Percentiles rank a stretch among this genome's conserved stretches.
phyloP scores from a whole-genome alignment of 371 early-diverging fungal genomes.

The Rhizomucor miehei region DNA sequence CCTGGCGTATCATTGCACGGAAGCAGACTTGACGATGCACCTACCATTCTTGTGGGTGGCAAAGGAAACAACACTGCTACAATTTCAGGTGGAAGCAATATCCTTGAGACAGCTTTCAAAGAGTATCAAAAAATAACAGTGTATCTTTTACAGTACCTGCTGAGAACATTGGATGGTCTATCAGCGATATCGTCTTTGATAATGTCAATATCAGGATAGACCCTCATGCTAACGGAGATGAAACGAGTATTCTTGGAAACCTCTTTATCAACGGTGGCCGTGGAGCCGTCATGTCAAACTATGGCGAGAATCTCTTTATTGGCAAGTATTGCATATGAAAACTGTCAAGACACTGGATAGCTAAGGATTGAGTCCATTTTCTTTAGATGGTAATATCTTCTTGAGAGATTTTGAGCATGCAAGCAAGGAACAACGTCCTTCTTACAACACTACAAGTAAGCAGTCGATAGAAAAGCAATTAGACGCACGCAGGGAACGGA shows the following conservation, averaged over 20 bases:
- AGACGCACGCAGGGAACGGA: no score
- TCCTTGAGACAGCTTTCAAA: no score
- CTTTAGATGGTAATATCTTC: conserved; percentile 40
- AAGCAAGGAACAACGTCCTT: conserved; percentile 19
- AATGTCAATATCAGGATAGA: conserved; percentile 34
- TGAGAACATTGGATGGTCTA: conserved; percentile 28
- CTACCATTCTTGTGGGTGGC: conserved; percentile 10
- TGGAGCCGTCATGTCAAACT: conserved; percentile 25
- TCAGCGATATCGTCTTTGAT: conserved; percentile 39
- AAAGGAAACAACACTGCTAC: conserved; percentile 9
- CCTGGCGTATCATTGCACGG: conserved; percentile 18
- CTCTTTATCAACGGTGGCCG: conserved; percentile 37
- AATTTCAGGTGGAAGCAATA: conserved; percentile 8
- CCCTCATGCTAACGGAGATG: conserved; percentile 24
- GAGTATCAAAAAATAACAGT: no score
- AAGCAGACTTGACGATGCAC: conserved; percentile 3
- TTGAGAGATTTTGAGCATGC: conserved; percentile 33
- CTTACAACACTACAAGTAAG: conserved; percentile 32
- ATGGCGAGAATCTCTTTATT: conserved; percentile 27
- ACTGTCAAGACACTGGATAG: not conserved
- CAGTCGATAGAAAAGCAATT: no score
- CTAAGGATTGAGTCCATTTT: not conserved
- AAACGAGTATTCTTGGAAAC: conserved; percentile 31
- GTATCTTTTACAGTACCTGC: conserved; percentile 14
- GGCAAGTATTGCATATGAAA: conserved; percentile 16